Percentiles rank a stretch among this genome's conserved stretches.
phyloP scores from a whole-genome alignment of 1,284 basidiomycete genomes.

The Heterobasidion occidentale region DNA sequence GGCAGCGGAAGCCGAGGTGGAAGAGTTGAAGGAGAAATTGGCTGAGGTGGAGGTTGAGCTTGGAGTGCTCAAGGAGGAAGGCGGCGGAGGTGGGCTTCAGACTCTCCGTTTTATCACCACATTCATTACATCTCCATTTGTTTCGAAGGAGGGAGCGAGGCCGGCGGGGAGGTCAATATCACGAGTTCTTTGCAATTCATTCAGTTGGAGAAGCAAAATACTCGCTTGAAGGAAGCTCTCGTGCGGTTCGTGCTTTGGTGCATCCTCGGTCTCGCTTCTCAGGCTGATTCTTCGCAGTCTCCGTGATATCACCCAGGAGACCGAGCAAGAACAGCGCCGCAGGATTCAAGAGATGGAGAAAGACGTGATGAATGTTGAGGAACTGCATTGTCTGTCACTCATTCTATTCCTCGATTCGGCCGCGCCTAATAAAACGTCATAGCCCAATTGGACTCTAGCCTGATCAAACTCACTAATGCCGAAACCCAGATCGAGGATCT shows the following conservation, averaged over 20 bases:
- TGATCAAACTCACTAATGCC: constrained; percentile 77
- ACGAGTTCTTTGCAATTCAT: constrained; percentile 76
- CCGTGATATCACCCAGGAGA: constrained; percentile 84
- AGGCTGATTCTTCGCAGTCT: constrained; percentile 40
- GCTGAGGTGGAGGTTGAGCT: constrained; percentile 85
- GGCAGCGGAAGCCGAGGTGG: constrained; percentile 68
- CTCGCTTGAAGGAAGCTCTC: constrained; percentile 89
- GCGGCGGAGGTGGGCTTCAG: constrained; percentile 28
- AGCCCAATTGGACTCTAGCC: constrained; percentile 77
- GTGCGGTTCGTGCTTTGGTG: constrained; percentile 45
- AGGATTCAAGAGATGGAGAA: constrained; percentile 87
- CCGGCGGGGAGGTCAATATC: constrained; percentile 34
- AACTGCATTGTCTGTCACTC: constrained; percentile 52
- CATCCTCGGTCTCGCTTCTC: constrained; percentile 5
- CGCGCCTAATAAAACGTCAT: neutral
- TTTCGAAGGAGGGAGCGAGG: constrained; percentile 23
- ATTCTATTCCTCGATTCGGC: neutral
- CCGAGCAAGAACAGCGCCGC: constrained; percentile 77
- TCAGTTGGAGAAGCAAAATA: constrained; percentile 95
- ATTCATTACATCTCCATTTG: neutral
- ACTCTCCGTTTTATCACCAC: neutral
- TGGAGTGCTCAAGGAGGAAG: constrained; percentile 55
- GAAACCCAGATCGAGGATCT: constrained; percentile 91
- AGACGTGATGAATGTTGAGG: constrained; percentile 66
- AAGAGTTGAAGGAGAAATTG: constrained; percentile 69